A percentile compares a stretch with the other conserved stretches of the same genome.
Conservation (phyloP, 345 rosid genomes). For the Turnera subulata region DNA sequence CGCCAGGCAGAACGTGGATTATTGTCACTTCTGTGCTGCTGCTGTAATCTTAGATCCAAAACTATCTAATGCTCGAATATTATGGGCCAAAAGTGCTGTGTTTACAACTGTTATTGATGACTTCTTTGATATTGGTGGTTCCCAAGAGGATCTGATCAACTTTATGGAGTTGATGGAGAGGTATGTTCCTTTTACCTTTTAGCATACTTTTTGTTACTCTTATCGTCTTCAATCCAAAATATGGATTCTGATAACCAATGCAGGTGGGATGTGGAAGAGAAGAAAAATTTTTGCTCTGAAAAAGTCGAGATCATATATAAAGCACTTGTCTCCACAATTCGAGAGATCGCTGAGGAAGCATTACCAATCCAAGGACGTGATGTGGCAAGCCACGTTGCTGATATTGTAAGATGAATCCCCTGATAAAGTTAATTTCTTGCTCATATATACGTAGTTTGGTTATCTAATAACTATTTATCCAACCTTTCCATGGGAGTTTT, state of each 20-base stretch:
- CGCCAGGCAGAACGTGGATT: conserved; percentile 73
- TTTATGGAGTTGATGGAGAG: conserved; percentile 57
- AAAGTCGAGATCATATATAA: conserved; percentile 72
- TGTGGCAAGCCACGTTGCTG: conserved; percentile 44
- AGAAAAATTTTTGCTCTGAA: conserved; percentile 55
- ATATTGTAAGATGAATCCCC: conserved; percentile 41
- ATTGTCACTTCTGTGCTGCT: conserved; percentile 81
- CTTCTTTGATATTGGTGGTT: conserved; percentile 85
- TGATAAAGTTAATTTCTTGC: no score
- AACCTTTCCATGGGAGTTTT: background rate
- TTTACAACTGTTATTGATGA: conserved; percentile 86
- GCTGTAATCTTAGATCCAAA: conserved; percentile 60
- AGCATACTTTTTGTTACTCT: no score
- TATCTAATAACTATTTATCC: background rate
- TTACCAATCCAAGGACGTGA: conserved; percentile 55
- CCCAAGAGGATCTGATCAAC: conserved; percentile 66
- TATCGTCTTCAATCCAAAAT: conserved; percentile 14
- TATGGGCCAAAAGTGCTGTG: conserved; percentile 93
- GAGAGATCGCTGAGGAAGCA: conserved; percentile 69
- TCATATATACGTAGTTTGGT: background rate
- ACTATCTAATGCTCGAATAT: conserved; percentile 71
- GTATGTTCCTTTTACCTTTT: conserved; percentile 32
- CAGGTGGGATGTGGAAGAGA: conserved; percentile 64
- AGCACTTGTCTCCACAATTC: conserved; percentile 58
- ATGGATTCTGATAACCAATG: conserved; percentile 7